These are phyloP conservation scores for Verticillium dahliae DNA, from an alignment of 2,329 filamentous ascomycete genomes.

Conservation along the genomic window DNA sequence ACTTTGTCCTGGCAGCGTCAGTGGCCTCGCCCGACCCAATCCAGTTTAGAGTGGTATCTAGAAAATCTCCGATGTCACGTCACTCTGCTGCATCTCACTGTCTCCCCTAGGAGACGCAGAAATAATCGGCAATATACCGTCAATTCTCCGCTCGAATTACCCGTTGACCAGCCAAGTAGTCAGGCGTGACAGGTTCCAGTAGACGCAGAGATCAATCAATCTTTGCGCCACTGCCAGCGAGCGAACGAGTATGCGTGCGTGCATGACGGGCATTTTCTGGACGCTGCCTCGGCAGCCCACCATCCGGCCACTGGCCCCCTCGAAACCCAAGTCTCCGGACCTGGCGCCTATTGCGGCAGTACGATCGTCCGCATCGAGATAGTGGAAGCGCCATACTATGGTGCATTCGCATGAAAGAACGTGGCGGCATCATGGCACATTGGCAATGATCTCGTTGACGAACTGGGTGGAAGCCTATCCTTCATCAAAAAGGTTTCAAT, in stretches of 20 bases:
- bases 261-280: neutral
- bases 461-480: too few relatives aligned
- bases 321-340: neutral
- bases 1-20: neutral
- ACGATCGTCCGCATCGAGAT: neutral
- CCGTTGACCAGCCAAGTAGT: neutral
- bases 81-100: neutral
- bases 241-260: too few relatives aligned
- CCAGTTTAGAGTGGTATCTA: neutral
- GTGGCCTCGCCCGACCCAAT: neutral
- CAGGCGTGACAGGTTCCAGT: too few relatives aligned
- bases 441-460: neutral
- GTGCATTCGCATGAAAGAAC: neutral
- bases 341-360: neutral
- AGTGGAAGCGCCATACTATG: neutral
- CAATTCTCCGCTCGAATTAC: neutral
- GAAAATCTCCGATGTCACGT: neutral
- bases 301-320: neutral
- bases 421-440: neutral
- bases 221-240: too few relatives aligned
- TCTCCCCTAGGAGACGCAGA: neutral
- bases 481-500: too few relatives aligned
- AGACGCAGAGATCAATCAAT: too few relatives aligned
- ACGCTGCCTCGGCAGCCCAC: neutral
- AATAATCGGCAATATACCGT: neutral